Evolutionary conservation across 495 filamentous ascomycete genomes (phyloP).

Genomic region (Paragyromitra xinjiangensis): DNA sequence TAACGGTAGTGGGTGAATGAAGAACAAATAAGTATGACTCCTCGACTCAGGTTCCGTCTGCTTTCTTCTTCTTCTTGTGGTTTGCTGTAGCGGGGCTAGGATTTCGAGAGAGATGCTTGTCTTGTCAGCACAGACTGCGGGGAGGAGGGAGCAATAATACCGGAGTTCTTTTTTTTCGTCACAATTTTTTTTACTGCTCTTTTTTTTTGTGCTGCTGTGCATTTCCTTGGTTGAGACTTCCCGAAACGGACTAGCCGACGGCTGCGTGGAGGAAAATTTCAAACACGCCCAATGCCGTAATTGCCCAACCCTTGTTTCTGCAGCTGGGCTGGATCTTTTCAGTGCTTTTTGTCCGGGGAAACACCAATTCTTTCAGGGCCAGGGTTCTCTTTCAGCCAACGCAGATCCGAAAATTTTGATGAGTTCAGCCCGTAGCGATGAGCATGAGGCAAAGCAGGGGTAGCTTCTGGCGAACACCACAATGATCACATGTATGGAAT

Average conservation of each 20-base stretch:
- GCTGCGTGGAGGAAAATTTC: slow-evolving; percentile 42
- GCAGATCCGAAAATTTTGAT: slow-evolving; percentile 17
- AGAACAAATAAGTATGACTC: slow-evolving; percentile 27
- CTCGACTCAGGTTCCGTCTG: not conserved
- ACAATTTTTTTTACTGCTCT: not conserved
- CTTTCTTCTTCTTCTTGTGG: slow-evolving; percentile 18
- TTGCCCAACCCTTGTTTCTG: slow-evolving; percentile 23
- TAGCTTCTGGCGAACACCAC: slow-evolving; percentile 10
- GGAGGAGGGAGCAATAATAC: slow-evolving; percentile 29
- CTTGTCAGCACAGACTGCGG: slow-evolving; percentile 16
- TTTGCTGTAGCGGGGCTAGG: slow-evolving; percentile 21
- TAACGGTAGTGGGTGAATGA: slow-evolving; percentile 18
- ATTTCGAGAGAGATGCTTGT: not conserved
- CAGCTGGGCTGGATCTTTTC: slow-evolving; percentile 6
- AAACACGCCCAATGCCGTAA: slow-evolving; percentile 44
- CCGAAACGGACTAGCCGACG: slow-evolving; percentile 22
- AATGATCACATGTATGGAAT: slow-evolving; percentile 32
- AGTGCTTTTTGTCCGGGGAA: slow-evolving; percentile 30
- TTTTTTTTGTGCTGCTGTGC: not conserved
- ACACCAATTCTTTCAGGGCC: slow-evolving; percentile 34
- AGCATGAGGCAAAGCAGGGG: slow-evolving; percentile 35
- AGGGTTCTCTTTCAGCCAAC: slow-evolving; percentile 2
- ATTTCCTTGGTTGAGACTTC: slow-evolving; percentile 35
- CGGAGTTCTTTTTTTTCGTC: slow-evolving; percentile 15
- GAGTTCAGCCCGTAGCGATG: slow-evolving; percentile 2